Evolutionary conservation across 1,284 basidiomycete species (phyloP).

Genomic region (Tetrapyrgos nigripes): DNA sequence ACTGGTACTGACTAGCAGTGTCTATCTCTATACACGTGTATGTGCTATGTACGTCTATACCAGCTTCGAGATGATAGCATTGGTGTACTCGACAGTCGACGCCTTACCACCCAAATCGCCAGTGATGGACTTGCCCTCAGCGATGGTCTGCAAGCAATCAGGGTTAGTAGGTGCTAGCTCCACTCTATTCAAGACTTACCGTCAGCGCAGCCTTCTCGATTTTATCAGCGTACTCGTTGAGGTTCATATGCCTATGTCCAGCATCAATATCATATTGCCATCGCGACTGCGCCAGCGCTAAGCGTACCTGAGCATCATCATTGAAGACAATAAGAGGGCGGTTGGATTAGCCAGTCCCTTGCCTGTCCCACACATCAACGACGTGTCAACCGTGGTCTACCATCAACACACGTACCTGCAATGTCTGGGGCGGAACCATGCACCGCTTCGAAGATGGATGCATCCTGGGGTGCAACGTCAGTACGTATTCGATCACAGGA

Average conservation of each 20-base stretch:
- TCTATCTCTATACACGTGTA: constrained; percentile 4
- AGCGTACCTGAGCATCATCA: constrained; percentile 94
- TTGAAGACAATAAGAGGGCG: constrained; percentile 90
- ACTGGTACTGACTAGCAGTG: not conserved
- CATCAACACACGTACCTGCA: constrained; percentile 56
- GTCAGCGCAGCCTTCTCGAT: constrained; percentile 92
- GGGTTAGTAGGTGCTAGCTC: constrained; percentile 23
- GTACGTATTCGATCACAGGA: not conserved
- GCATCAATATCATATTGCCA: constrained; percentile 27
- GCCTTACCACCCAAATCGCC: constrained; percentile 93
- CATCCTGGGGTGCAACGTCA: constrained; percentile 67
- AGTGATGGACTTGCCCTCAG: constrained; percentile 93
- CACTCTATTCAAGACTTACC: constrained; percentile 54
- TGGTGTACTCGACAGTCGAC: constrained; percentile 87
- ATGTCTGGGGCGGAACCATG: constrained; percentile 96
- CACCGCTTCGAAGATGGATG: constrained; percentile 99
- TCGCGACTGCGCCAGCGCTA: not conserved
- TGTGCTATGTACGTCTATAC: constrained; percentile 35
- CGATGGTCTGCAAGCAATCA: constrained; percentile 75
- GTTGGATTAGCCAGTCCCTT: constrained; percentile 99
- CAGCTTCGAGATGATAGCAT: constrained; percentile 85
- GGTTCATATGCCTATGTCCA: constrained; percentile 86
- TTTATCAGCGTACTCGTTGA: constrained; percentile 85
- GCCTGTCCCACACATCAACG: constrained; percentile 49
- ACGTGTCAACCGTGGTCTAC: constrained; percentile 24